Conservation (phyloP, 2,329 filamentous ascomycete genomes). For the Lasiodiplodia sp. region DNA sequence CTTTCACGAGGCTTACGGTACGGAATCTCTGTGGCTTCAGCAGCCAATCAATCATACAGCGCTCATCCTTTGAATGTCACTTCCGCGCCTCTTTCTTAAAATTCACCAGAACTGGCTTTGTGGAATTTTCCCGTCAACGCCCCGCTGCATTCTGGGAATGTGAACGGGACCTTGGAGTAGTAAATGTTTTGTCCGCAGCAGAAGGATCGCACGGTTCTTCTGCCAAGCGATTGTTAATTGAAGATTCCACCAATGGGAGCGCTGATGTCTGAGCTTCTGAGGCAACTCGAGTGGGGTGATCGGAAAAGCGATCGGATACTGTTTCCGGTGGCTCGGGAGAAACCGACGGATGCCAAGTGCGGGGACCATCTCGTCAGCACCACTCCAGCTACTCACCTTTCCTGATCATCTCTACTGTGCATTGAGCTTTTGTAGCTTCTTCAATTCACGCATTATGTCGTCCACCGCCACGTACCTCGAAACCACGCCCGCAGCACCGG, state of each 20-base stretch:
- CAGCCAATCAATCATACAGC: slow-evolving; percentile 57
- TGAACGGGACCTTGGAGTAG: slow-evolving; percentile 58
- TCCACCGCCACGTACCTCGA: not conserved
- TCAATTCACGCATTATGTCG: not conserved
- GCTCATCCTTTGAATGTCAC: slow-evolving; percentile 55
- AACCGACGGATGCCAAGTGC: not conserved
- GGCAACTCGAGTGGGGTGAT: slow-evolving; percentile 39
- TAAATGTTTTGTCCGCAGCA: slow-evolving; percentile 63
- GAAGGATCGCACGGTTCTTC: slow-evolving; percentile 55
- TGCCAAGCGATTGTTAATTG: too few species aligned
- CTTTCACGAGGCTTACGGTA: slow-evolving; percentile 15
- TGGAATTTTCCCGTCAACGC: slow-evolving; percentile 49
- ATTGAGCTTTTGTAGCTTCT: not conserved
- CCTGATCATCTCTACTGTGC: not conserved
- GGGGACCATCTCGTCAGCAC: not conserved
- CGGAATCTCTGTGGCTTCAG: slow-evolving; percentile 32
- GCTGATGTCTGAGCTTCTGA: slow-evolving; percentile 57
- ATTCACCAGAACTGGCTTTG: slow-evolving; percentile 61
- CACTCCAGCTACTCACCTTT: slow-evolving; percentile 5
- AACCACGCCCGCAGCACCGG: not conserved
- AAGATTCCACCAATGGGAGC: too few species aligned
- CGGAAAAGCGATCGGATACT: slow-evolving; percentile 7
- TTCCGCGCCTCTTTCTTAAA: slow-evolving; percentile 61
- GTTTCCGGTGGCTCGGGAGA: slow-evolving; percentile 4
- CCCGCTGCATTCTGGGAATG: slow-evolving; percentile 44